Evolutionary conservation across 306 rosid species (phyloP), one percentile per base, ranked within the genome.

Genomic region (Fragaria iinumae): DNA sequence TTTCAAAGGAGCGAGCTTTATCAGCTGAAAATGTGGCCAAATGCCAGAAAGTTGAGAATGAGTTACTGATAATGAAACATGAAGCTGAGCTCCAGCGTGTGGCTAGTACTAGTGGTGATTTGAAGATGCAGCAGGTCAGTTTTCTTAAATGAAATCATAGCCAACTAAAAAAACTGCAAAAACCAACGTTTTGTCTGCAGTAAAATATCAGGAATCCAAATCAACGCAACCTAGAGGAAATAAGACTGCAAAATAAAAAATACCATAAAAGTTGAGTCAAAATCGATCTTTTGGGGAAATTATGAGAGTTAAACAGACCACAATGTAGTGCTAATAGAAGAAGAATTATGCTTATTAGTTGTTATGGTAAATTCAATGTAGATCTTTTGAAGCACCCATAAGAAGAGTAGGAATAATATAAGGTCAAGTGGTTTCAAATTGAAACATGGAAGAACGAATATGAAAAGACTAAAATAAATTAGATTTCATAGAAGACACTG

Each of bases 91-190:
- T 76, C 81, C 80, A 72, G 82, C 81, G 25, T 8, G 66, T 38
- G 65, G 75, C 80, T 78, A 73, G 47, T 44, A 72, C 67, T 73
- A 80, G 76, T 47, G 78, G 52, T 16, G 78, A 88, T 41, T 69
- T 87, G 84, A 92, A 90, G 83, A 55, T 74, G 67, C 90, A 71
- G 76, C 90, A 88, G 97, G 97, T 88, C 53, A 82, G 93, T 87
- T 74, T 32, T 41, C 45, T 41, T 41, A 9, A 2, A 45, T 45
- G 18, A 3, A 75, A 27, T 59, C 34, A 34, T 16, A 63, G 17
- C n/a, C 39, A 27, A 62, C 20, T 63, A 41, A 52, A 66, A 2
- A 66, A 0, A 47, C 17, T 16, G 2, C 56, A 44, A 45, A n/a
- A 44, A 69, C 55, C 55, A 44, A 69, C 21, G n/a, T 69, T 23